Conservation (phyloP, 192 early-diverging fungal species). For the Spizellomyces punctatus region DNA sequence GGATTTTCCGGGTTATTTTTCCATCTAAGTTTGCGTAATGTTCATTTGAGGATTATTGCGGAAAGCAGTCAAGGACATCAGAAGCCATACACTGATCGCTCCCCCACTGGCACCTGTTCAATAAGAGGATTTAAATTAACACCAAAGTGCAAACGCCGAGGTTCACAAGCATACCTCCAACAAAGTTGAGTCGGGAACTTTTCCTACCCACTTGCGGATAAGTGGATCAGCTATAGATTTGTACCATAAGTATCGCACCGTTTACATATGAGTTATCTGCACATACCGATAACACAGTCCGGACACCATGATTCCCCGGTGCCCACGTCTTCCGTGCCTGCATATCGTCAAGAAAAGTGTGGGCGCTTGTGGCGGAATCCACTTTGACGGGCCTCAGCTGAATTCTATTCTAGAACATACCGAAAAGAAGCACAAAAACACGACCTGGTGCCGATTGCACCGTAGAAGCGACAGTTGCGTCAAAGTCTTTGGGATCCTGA, state of each 20-base stretch:
- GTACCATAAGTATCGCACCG: background rate
- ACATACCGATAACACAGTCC: constrained; percentile 50
- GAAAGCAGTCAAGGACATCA: background rate
- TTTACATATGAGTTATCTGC: background rate
- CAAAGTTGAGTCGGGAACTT: constrained; percentile 36
- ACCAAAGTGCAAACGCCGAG: constrained; percentile 26
- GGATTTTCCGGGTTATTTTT: constrained; percentile 34
- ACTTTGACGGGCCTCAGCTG: background rate
- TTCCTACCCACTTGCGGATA: constrained; percentile 35
- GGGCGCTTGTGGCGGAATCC: background rate
- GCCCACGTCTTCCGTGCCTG: constrained; percentile 40
- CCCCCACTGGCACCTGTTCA: background rate
- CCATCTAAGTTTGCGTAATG: background rate
- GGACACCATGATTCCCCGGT: constrained; percentile 56
- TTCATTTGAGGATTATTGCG: background rate
- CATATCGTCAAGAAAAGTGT: too few species aligned
- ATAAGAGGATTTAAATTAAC: background rate
- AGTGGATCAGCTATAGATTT: constrained; percentile 42
- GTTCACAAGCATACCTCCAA: constrained; percentile 44
- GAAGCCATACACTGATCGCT: constrained; percentile 10
- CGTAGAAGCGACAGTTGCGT: constrained; percentile 27
- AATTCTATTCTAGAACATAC: constrained; percentile 4
- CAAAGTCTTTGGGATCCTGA: constrained; percentile 34
- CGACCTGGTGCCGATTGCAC: constrained; percentile 17
- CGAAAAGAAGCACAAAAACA: constrained; percentile 48